Conservation (phyloP, 2,329 filamentous ascomycete species). For the Cladosporium sp. region DNA sequence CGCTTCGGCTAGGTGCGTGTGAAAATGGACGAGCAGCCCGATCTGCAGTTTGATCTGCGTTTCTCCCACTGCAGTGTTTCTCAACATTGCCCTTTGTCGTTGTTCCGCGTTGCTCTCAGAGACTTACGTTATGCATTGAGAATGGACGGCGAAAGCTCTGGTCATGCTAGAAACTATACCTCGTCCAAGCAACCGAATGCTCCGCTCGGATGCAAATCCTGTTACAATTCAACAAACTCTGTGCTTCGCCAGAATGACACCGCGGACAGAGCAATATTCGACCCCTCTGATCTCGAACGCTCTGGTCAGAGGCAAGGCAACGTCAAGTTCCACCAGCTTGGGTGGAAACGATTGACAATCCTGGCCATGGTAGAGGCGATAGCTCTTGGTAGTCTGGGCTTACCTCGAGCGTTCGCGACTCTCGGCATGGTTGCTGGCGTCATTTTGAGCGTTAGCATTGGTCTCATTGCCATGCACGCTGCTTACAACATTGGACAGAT, state of each 20-base stretch:
- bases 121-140: not conserved
- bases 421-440: conserved; percentile 8
- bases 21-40: not conserved
- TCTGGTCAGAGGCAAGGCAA: conserved; percentile 1
- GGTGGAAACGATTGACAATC: conserved; percentile 7
- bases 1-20: conserved; percentile 5
- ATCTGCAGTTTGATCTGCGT: not conserved
- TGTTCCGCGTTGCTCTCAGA: not conserved
- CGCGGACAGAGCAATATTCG: not conserved
- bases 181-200: not conserved
- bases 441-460: conserved; percentile 7
- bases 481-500: conserved; percentile 8
- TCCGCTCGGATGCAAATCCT: not conserved
- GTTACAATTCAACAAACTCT: not conserved
- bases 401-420: conserved; percentile 6
- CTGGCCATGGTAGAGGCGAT: conserved; percentile 8
- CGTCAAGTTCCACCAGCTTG: conserved; percentile 7
- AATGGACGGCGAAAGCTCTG: not conserved
- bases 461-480: conserved; percentile 8
- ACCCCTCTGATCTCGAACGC: not conserved
- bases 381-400: conserved; percentile 5
- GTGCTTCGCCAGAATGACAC: not conserved
- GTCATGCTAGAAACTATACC: not conserved
- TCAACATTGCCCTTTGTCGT: too few relatives aligned
- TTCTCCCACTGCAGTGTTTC: too few relatives aligned